Percentiles rank a stretch among this genome's conserved stretches.
Conservation (phyloP, 192 early-diverging fungal genomes). For the Paraglomus brasilianum region DNA sequence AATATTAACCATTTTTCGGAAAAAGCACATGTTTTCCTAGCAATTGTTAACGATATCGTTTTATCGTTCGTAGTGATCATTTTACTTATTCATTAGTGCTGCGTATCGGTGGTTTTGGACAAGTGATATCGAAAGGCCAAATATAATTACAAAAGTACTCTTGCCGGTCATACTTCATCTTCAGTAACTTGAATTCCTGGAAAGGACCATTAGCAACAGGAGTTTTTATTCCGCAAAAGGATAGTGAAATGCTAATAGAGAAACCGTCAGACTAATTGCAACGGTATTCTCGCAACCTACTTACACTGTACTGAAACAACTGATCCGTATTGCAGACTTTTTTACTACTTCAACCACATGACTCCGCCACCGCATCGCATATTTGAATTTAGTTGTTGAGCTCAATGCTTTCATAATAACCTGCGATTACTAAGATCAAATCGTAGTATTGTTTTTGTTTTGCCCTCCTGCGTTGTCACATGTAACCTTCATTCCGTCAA, state of each 20-base stretch:
- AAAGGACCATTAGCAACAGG: conserved; percentile 14
- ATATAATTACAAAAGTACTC: not conserved
- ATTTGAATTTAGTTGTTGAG: conserved; percentile 30
- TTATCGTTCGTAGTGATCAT: no score
- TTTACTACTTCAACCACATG: conserved; percentile 8
- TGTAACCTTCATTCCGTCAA: conserved; percentile 32
- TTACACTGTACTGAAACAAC: not conserved
- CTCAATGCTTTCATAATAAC: conserved; percentile 24
- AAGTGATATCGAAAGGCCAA: not conserved
- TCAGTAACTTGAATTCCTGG: not conserved
- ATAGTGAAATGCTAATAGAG: no score
- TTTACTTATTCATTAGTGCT: no score
- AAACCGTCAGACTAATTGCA: no score
- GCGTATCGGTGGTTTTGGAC: conserved; percentile 7
- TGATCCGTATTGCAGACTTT: conserved; percentile 20
- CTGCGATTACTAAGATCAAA: conserved; percentile 19
- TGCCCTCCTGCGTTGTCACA: conserved; percentile 18
- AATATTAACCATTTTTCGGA: no score
- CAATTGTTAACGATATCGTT: no score
- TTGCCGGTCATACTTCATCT: not conserved
- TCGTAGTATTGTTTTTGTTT: conserved; percentile 23
- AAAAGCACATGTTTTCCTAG: no score
- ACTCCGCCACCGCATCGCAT: conserved; percentile 22
- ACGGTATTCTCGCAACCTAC: not conserved
- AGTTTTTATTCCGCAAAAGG: no score